Base-by-base conservation (phyloP, 2,329 filamentous ascomycete genomes). In the Fusarium sp. region DNA sequence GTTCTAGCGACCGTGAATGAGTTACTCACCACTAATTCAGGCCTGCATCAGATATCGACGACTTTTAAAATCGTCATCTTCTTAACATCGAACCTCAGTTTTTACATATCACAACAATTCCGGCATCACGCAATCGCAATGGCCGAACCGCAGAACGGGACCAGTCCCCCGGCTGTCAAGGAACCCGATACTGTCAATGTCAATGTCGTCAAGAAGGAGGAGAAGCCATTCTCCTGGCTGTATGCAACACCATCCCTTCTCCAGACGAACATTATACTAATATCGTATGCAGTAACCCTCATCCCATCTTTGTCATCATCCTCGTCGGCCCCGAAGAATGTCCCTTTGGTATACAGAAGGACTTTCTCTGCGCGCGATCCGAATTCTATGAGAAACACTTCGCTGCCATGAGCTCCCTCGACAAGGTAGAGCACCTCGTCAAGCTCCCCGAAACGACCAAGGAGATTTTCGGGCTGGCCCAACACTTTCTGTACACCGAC, bases 261-360 rank as follows among this genome's bases (percentile, higher is more conserved):
- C 24, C 10, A 4, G 20, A 50, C 33, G 33, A 58, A 22, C 11
- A 13, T 20, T 8, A 10, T 65, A 20, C 71, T 77, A 33, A 80
- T 48, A 6, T 29, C 31, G n/a, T 5, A 16, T 4, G 24, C 68
- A 89, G 89, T 2, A 82, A 89, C 56, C 87, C 89, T 1, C 89
- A 91, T 73, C 85, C 88, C 0, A 84, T 85, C 10, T 90, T 91
- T 72, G 87, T 89, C 50, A 87, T 91, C 20, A 80, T 90, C 54
- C 79, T 90, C 2, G 86, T 90, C 31, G 89, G 89, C 0, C 81
- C 84, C 4, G 84, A 88, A 0, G 86, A 89, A 76, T 80, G 80
- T 16, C 88, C 89, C 0, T 91, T 90, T 74, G 88, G 87, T 13
- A 85, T 91, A 14, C 89, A 91, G 69, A 89, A 88, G 69, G 87